Base-by-base conservation (phyloP, 1,284 basidiomycete species). In the Peniophora sp. region DNA sequence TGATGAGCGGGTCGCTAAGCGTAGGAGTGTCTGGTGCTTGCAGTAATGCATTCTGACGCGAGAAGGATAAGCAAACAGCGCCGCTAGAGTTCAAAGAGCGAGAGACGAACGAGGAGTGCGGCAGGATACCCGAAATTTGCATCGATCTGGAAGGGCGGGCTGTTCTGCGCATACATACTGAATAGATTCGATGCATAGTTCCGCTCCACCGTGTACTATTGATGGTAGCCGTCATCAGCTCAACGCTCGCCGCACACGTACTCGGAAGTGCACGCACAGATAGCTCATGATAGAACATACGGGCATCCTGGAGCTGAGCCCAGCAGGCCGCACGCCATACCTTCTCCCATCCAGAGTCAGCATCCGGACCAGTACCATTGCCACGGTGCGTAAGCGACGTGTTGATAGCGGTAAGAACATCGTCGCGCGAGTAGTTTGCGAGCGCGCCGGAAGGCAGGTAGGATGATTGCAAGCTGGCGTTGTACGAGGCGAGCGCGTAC, bases 281-380 rank as follows among this genome's bases (percentile, higher is more conserved):
- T 23, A 88, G 69, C 48, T 76, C 72, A 51, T 79, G 76, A 62
- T 88, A 88, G 61, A 82, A 88, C 53, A 70, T 69, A 17, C 61
- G 65, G 19, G 71, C 69, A 52, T 86, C 76, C 22, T 69, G 71
- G 1, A 89, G 70, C 59, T 88, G 84, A 11, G 86, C 85, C 83
- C 85, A 88, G 16, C 68, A 65, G 6, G 83, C 85, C 5, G 85
- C 83, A 49, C 85, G 74, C 85, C 84, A 87, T 20, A 77, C 74
- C 61, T 89, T 89, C 67, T 84, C 85, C 86, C 86, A 89, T 6
- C 85, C 85, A 2, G 84, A 66, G 64, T 89, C 80, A 0, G 76
- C 85, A 61, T 88, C 85, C 9, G 81, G 75, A 0, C 81, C 85
- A 0, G 78, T 85, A 1, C 85, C 85, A 51, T 83, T 78, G 2